Conservation (phyloP, 2,329 filamentous ascomycete genomes). For the Colletotrichum incanum region DNA sequence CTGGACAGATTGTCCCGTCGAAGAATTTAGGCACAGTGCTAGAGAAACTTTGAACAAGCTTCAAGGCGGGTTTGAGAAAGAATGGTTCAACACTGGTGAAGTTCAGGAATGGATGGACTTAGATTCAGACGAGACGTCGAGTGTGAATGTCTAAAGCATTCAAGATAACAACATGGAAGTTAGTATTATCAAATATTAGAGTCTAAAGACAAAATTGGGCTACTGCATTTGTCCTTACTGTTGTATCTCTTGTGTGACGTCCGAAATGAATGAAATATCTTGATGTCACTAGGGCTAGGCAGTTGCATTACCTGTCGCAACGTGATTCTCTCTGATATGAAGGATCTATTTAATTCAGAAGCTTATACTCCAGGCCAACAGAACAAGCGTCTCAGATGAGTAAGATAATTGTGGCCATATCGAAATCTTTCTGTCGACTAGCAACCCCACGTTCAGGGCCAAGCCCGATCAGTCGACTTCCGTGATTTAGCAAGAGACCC, state of each 20-base stretch:
- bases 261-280: not conserved
- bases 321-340: not conserved
- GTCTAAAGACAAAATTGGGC: too few species aligned
- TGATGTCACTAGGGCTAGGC: not conserved
- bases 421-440: not conserved
- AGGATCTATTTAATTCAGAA: not conserved
- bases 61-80: not conserved
- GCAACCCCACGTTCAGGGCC: not conserved
- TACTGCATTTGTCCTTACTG: not conserved
- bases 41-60: not conserved
- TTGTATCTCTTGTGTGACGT: too few species aligned
- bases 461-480: not conserved
- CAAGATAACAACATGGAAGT: not conserved
- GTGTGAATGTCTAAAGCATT: not conserved
- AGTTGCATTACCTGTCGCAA: not conserved
- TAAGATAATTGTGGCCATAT: not conserved
- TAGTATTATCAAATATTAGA: too few species aligned
- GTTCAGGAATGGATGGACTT: not conserved
- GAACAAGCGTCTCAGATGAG: not conserved
- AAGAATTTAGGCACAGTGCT: slow-evolving; percentile 5
- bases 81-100: not conserved
- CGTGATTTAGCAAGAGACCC: not conserved
- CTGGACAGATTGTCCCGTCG: slow-evolving; percentile 14
- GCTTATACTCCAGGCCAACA: not conserved
- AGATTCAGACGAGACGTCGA: not conserved